Conservation (phyloP, 148 eudicot species). For the Vaccinium myrtillus region DNA sequence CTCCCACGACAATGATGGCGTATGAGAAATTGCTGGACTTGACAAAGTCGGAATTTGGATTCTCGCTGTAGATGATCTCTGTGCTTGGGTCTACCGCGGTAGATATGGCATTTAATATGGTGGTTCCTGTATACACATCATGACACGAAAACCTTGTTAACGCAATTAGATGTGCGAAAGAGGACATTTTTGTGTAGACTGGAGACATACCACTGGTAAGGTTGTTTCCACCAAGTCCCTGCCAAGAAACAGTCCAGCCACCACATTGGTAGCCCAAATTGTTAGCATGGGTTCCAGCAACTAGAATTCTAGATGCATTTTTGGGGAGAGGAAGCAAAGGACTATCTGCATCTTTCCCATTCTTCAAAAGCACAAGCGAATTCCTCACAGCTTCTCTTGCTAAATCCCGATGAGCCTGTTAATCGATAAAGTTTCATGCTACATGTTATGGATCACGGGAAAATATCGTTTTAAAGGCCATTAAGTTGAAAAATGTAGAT, state of each 20-base stretch:
- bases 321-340: slow-evolving; percentile 5
- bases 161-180: neutral
- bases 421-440: neutral
- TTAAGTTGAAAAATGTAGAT: neutral
- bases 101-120: slow-evolving; percentile 20
- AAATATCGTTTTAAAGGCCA: neutral
- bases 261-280: slow-evolving; percentile 9
- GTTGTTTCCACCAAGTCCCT: slow-evolving; percentile 8
- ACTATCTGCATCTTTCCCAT: slow-evolving; percentile 1
- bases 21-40: slow-evolving; percentile 20
- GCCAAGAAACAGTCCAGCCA: slow-evolving; percentile 5
- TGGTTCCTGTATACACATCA: slow-evolving; percentile 16
- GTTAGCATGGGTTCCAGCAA: slow-evolving; percentile 10
- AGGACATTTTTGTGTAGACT: neutral
- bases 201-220: neutral
- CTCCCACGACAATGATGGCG: slow-evolving; percentile 29
- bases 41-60: neutral
- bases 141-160: neutral
- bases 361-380: neutral
- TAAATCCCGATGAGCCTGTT: slow-evolving; percentile 2
- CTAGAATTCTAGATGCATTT: neutral
- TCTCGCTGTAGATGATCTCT: slow-evolving; percentile 14
- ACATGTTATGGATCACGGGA: neutral
- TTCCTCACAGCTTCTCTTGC: slow-evolving; percentile 10
- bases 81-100: slow-evolving; percentile 20